Percentiles rank a stretch among this genome's conserved stretches.
These are phyloP conservation scores for Phlyctochytrium arcticum DNA, from an alignment of 192 early-diverging fungal species.

Conservation along the genomic window DNA sequence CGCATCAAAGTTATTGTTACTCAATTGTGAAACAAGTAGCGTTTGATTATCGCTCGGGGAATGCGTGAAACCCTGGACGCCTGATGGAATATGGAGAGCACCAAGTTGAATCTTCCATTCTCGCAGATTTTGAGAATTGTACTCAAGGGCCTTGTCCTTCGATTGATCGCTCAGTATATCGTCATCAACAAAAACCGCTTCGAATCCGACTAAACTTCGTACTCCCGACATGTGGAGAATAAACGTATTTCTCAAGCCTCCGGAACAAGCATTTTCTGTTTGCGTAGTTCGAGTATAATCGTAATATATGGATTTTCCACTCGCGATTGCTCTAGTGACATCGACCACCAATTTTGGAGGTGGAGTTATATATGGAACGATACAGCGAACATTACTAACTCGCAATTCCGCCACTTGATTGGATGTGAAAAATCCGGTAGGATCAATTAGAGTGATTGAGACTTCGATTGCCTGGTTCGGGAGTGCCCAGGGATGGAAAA, in stretches of 20 bases:
- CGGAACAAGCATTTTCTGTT: neutral
- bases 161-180: neutral
- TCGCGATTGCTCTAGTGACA: neutral
- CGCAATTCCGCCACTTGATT: neutral
- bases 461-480: conserved; percentile 17
- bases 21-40: neutral
- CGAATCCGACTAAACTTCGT: neutral
- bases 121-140: neutral
- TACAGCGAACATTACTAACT: conserved; percentile 5
- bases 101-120: neutral
- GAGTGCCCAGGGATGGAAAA: conserved; percentile 6
- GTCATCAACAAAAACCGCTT: neutral
- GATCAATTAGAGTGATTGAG: conserved; percentile 4
- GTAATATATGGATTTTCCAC: conserved; percentile 9
- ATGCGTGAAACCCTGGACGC: conserved; percentile 1
- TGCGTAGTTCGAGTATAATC: neutral
- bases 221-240: conserved; percentile 13
- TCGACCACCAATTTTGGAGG: neutral
- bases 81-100: neutral
- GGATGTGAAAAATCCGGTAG: neutral
- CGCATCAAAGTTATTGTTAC: conserved; percentile 6
- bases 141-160: conserved; percentile 10
- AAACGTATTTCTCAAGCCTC: conserved; percentile 7
- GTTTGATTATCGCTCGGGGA: neutral
- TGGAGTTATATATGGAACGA: conserved; percentile 7